A percentile compares a stretch with the other conserved stretches of the same genome.
phyloP scores from a whole-genome alignment of 2,329 filamentous ascomycete genomes.

The Neonectria faginata region DNA sequence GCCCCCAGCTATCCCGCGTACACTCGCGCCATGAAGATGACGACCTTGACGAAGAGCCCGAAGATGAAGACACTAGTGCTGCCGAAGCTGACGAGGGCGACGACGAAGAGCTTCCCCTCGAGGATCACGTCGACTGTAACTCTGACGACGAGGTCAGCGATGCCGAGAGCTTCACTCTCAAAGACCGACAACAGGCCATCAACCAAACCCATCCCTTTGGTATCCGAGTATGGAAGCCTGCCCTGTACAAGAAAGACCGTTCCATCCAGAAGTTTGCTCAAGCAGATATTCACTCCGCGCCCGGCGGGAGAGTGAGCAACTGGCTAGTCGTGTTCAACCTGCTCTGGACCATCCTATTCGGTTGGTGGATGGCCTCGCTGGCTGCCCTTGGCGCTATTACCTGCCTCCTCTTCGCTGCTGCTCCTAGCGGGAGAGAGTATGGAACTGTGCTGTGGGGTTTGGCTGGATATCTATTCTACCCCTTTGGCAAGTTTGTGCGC shows the following conservation, averaged over 20 bases:
- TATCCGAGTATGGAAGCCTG: constrained; percentile 98
- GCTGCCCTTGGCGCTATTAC: constrained; percentile 79
- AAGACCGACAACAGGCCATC: constrained; percentile 96
- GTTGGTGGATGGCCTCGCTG: constrained; percentile 92
- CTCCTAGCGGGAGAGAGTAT: constrained; percentile 85
- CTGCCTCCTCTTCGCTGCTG: constrained; percentile 83
- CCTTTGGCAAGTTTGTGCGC: constrained; percentile 95
- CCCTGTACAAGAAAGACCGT: constrained; percentile 95
- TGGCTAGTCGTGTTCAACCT: constrained; percentile 92
- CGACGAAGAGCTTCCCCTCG: constrained; percentile 54
- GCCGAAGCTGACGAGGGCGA: constrained; percentile 49
- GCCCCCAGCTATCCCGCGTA: constrained; percentile 55
- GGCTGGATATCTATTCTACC: constrained; percentile 89
- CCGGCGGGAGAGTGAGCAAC: constrained; percentile 84
- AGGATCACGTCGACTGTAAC: constrained; percentile 68
- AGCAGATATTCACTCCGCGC: constrained; percentile 95
- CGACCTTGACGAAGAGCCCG: constrained; percentile 40
- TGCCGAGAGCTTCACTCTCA: constrained; percentile 96
- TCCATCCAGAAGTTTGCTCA: constrained; percentile 97
- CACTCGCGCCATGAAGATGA: constrained; percentile 52
- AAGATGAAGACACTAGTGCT: constrained; percentile 38
- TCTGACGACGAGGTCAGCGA: constrained; percentile 84
- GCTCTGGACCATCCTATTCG: constrained; percentile 90
- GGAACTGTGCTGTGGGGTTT: constrained; percentile 87
- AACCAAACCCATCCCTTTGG: constrained; percentile 99